phyloP scores from a whole-genome alignment of 1,139 yeast species.

The Yamadazyma buinensis region DNA sequence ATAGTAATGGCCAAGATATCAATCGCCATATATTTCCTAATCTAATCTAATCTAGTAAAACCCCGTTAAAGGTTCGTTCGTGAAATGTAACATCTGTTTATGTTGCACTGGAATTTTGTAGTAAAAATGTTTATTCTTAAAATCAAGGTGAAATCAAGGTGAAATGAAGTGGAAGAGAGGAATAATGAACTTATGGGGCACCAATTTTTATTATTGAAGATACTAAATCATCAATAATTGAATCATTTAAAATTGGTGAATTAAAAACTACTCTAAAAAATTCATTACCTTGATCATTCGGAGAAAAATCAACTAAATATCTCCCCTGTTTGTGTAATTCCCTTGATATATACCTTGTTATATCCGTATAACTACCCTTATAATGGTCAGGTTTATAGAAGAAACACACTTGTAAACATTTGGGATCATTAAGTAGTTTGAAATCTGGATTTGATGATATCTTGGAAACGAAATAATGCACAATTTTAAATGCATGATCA shows the following conservation, averaged over 20 bases:
- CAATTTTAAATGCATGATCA: slow-evolving; percentile 68
- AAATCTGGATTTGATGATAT: slow-evolving; percentile 40
- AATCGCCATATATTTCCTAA: too few relatives aligned
- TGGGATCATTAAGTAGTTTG: slow-evolving; percentile 55
- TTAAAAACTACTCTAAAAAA: slow-evolving; percentile 84
- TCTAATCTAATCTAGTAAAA: too few relatives aligned
- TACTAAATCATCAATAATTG: slow-evolving; percentile 37
- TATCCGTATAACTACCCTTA: slow-evolving; percentile 43
- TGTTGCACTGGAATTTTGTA: too few relatives aligned
- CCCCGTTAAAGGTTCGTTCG: too few relatives aligned
- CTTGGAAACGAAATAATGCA: slow-evolving; percentile 53
- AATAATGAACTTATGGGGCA: background rate
- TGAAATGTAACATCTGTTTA: too few relatives aligned
- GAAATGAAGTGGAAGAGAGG: too few relatives aligned
- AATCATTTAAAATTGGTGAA: slow-evolving; percentile 55
- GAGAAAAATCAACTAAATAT: slow-evolving; percentile 80
- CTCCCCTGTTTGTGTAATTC: slow-evolving; percentile 58
- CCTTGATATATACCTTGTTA: slow-evolving; percentile 65
- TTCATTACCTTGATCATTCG: slow-evolving; percentile 51
- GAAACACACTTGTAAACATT: slow-evolving; percentile 83
- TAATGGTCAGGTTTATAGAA: slow-evolving; percentile 53
- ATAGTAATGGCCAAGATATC: too few relatives aligned
- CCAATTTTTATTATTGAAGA: slow-evolving; percentile 23
- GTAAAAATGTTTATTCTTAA: too few relatives aligned
- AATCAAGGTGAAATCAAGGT: too few relatives aligned